A percentile compares a stretch with the other conserved stretches of the same genome.
Conservation (phyloP, 345 rosid genomes). For the Eucalyptus cloeziana region DNA sequence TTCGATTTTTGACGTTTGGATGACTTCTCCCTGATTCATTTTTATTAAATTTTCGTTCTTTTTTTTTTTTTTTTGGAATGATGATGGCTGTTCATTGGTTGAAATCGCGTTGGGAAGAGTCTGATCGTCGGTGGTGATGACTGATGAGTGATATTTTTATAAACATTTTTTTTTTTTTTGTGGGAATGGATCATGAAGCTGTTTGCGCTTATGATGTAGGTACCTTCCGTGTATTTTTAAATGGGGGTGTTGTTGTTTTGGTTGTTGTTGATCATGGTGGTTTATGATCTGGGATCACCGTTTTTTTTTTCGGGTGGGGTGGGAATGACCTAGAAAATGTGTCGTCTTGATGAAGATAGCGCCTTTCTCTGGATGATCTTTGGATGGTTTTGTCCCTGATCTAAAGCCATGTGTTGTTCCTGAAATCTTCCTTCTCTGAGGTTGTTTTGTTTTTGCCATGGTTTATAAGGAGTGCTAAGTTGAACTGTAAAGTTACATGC, state of each 20-base stretch:
- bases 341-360: neutral
- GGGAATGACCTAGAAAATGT: neutral
- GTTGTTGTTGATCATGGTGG: neutral
- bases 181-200: neutral
- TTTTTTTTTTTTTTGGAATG: neutral
- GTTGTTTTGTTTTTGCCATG: neutral
- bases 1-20: neutral
- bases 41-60: neutral
- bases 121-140: neutral
- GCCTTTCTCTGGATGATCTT: neutral
- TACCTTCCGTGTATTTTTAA: neutral
- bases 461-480: neutral
- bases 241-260: neutral
- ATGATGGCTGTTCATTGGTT: neutral
- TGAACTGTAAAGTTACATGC: neutral
- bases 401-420: neutral
- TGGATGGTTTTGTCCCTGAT: neutral
- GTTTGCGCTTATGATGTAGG: neutral
- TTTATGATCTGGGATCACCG: neutral
- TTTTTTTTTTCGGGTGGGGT: neutral
- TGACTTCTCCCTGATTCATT: neutral
- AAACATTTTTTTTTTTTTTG: accelerated
- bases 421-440: neutral
- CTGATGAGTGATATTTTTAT: neutral
- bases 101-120: neutral